Base-by-base conservation (phyloP, 192 early-diverging fungal species). In the Coemansia sp. region DNA sequence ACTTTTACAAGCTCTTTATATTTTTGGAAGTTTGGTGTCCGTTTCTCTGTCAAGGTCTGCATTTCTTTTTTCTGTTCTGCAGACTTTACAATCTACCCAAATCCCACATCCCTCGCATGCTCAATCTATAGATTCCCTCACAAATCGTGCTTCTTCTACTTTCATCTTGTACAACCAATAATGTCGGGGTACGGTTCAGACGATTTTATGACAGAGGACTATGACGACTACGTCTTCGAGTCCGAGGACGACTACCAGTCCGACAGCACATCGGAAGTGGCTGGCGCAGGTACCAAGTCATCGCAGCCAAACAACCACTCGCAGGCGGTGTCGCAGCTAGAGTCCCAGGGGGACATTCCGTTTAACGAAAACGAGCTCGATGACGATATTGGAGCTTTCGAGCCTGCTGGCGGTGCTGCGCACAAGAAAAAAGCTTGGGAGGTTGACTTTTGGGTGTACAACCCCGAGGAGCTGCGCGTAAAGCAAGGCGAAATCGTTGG, bases 161-260 rank as follows among this genome's bases (percentile, higher is more conserved):
- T 23, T 6, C 9, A 3, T 8, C 14, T 47, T 23, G 3, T 2
- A 10, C 45, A 25, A 48, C 30, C 31, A 14, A 42, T 47, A 61
- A 79, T 74, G 71, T 70, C 67, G 13, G 71, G 62, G 42, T 67
- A 59, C 31, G 22, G 27, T 17, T 60, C 63, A 40, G 77, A 79
- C 48, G 63, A 56, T 9, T 73, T 70, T 34, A 79, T 79, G 77
- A 57, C 56, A 45, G 66, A 79, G 5, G 71, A 70, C 53, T 69
- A 64, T 29, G 72, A 75, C 17, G 71, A 74, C 6, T 66, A 57
- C 6, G 52, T 33, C 34, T 74, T 55, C 33, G 67, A 58, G 33
- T 79, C 63, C 61, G 77, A 73, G 30, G 67, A 65, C 28, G 76
- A 74, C 33, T 55, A 50, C 10, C 42, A 58, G 25, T 38, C 37